These are phyloP conservation scores for Liriodendron chinense DNA, from an alignment of 164 flowering plant genomes.

Conservation along the genomic window DNA sequence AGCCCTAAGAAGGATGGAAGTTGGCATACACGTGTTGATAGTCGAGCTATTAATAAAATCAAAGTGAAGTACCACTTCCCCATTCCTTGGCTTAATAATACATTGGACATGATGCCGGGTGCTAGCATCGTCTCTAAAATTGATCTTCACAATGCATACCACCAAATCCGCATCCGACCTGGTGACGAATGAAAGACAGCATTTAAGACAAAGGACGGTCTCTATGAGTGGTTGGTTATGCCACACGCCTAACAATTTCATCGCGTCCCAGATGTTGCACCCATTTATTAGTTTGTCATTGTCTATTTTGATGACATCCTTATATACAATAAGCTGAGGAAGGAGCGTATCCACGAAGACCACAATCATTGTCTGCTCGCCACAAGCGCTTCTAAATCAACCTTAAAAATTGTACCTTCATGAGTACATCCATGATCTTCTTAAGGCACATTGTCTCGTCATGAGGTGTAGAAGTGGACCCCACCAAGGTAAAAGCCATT, in stretches of 20 bases:
- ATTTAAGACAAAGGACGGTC: neutral
- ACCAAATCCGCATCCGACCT: neutral
- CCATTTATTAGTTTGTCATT: neutral
- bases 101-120: neutral
- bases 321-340: neutral
- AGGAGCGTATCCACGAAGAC: no score
- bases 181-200: neutral
- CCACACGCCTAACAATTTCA: neutral
- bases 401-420: neutral
- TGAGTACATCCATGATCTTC: neutral
- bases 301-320: neutral
- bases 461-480: neutral
- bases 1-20: neutral
- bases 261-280: neutral
- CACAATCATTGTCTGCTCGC: no score
- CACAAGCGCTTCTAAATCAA: no score
- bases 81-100: neutral
- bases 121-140: no score
- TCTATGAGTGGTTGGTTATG: neutral
- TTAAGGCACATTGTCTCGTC: neutral
- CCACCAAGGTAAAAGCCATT: neutral
- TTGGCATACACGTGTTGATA: neutral
- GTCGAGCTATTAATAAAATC: neutral
- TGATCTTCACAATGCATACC: no score
- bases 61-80: neutral